These are phyloP conservation scores for Scytalidium sp. DNA, from an alignment of 2,329 filamentous ascomycete species.

Conservation along the genomic window DNA sequence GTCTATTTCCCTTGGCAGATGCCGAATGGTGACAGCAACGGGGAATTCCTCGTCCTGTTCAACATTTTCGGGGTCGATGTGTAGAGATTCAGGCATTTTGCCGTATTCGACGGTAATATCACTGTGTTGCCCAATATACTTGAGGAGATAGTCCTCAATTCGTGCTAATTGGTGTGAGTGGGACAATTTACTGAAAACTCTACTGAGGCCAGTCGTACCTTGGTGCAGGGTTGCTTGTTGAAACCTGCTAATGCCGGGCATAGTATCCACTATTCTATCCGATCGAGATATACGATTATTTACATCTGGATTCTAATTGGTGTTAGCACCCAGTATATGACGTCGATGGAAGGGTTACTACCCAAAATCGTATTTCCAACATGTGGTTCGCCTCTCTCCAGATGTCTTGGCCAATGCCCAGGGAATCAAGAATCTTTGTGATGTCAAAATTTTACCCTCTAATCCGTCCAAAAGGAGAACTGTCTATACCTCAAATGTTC, in stretches of 20 bases:
- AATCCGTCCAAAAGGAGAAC: too few species aligned
- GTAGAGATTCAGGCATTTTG: conserved; percentile 51
- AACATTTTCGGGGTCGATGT: conserved; percentile 45
- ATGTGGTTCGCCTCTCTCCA: conserved; percentile 65
- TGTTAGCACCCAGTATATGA: not conserved
- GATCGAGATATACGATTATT: conserved; percentile 53
- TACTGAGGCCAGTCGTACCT: conserved; percentile 31
- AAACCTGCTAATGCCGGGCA: conserved; percentile 57
- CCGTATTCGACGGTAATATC: conserved; percentile 54
- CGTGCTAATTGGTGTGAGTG: conserved; percentile 26
- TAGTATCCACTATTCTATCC: conserved; percentile 59
- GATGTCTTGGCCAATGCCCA: conserved; percentile 48
- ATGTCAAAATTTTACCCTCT: conserved; percentile 43
- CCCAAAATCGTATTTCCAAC: conserved; percentile 55
- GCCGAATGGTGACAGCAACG: conserved; percentile 53
- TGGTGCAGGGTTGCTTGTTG: conserved; percentile 66
- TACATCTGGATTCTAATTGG: conserved; percentile 48
- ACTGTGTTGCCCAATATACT: conserved; percentile 51
- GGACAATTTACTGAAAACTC: not conserved
- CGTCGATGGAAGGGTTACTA: not conserved
- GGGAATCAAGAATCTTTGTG: not conserved
- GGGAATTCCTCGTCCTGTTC: conserved; percentile 53
- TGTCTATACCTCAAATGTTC: conserved; percentile 70
- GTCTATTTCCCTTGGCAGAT: conserved; percentile 52
- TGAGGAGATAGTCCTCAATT: conserved; percentile 62